Base-by-base conservation (phyloP, 1,284 basidiomycete species). In the Rhizoctonia solani region DNA sequence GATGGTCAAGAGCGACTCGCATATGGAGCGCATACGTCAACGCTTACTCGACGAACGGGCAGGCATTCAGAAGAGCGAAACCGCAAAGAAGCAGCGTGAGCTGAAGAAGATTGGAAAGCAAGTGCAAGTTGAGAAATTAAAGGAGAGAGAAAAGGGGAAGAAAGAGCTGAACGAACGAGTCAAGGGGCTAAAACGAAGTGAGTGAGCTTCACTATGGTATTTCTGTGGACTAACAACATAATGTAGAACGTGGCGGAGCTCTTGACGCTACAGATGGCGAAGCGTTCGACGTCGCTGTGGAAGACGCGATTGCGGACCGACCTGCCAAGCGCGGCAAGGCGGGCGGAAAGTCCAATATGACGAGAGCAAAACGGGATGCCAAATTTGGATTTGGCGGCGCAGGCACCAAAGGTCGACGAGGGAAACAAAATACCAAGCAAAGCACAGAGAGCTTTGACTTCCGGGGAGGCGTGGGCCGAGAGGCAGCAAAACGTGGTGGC, bases 51-150 rank as follows among this genome's bases (percentile, higher is more conserved):
- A 98, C 77, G 96, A 99, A 76, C 81, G 83, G 29, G 92, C 94
- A 2, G 83, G 85, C 1, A 95, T 98, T 75, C 95, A 98, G 78
- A 92, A 91, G 76, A 86, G 88, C 69, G 95, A 98, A 75, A 90
- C 93, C 66, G 95, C 94, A 74, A 87, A 92, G 74, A 89, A 88
- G 74, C 92, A 98, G 78, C 85, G 96, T 58, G 92, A 98, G 75
- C 89, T 94, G 69, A 98, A 98, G 82, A 98, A 98, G 83, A 97
- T 93, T 75, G 96, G 96, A 54, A 98, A 98, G 78, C 93, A 98
- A 78, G 94, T 98, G 23, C 93, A 95, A 78, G 79, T 88, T 61
- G 91, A 94, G 79, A 92, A 92, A 78, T 80, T 88, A 73, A 87
- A 89, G 75, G 89, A 93, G 80, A 79, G 93, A 50, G 86, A 92